Evolutionary conservation across 257 asterid genomes (phyloP), one percentile per base, ranked within the genome.

Genomic region (Striga asiatica): DNA sequence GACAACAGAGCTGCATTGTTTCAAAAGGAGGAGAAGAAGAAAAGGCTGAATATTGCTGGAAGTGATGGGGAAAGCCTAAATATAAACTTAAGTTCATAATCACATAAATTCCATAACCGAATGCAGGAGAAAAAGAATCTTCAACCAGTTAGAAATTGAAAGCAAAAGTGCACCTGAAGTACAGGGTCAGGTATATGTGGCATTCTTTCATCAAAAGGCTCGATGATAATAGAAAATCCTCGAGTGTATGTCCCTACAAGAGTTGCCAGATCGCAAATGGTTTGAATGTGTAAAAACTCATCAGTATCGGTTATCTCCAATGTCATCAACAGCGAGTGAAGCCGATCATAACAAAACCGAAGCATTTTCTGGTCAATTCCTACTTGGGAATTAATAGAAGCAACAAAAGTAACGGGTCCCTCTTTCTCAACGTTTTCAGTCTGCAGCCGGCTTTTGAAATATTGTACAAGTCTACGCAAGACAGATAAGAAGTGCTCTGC

Each of bases 111-210:
- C 62, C 10, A 28, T n/a, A 64, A 18, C 11, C 20, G 42, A 25
- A 43, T 38, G 16, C 50, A 43, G 9, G 31, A 9, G 18, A 39
- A 54, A 13, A 51, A 0, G 42, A 6, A 11, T 46, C 52, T 24
- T 29, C 19, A 55, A n/a, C n/a, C n/a, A n/a, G n/a, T n/a, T n/a
- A n/a, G n/a, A 29, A 10, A 1, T 29, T 29, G 6, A 29, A 29
- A 29, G 8, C 2, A 7, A 29, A 29, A 37, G 43, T 39, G 47
- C 64, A 91, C 98, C 98, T 87, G 98, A 43, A 92, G 86, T 17
- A 92, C 95, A 60, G 98, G 98, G 64, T 92, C 98, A 27, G 97
- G 98, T 61, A 82, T 84, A 62, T 88, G 94, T 14, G 97, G 95
- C 98, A 92, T 92, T 66, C 98, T 81, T 68, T 92, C 98, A 55